Evolutionary conservation across 306 rosid species (phyloP), one percentile per base, ranked within the genome.

Genomic region (Lathyrus sativus): DNA sequence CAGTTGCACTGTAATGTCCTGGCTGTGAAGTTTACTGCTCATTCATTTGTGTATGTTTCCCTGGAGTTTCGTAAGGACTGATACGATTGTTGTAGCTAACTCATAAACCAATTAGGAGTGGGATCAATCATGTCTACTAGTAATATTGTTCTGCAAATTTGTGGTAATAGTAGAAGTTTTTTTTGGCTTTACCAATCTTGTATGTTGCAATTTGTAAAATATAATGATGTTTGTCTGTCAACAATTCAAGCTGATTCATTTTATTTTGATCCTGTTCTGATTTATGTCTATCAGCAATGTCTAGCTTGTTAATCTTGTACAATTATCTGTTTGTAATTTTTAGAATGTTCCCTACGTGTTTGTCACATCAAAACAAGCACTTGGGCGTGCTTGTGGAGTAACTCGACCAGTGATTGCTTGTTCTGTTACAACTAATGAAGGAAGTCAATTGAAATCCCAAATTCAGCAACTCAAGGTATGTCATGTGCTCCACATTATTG

Each of bases 321-420:
- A 35, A 35, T 35, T 7, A 11, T 50, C 42, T 63, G 6, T 68
- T 59, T 72, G 29, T 53, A 60, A 49, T 65, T 74, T 61, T 65
- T 35, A 90, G 96, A 90, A 92, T 72, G 98, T 90, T n/a, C 96
- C 93, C 4, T 88, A 92, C 1, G 93, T 92, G 8, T 92, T 92
- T 11, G 90, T 92, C 67, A 91, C 91, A 2, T 92, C 98, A 1
- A 92, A 92, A 68, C 96, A 92, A 86, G 96, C 96, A 38, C 96
- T 90, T 60, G 98, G 96, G 4, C 84, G 96, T 44, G 98, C 96
- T 2, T 90, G 98, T 46, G 98, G 98, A 3, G 96, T 92, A 18
- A 88, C 96, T 1, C 79, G 98, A 57, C 91, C 98, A 11, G 93
- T 92, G 56, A 90, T 90, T 65, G 93, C 98, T 5, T 85, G 91